Evolutionary conservation across 2,329 filamentous ascomycete species (phyloP).

Genomic region (Phialophora chinensis): DNA sequence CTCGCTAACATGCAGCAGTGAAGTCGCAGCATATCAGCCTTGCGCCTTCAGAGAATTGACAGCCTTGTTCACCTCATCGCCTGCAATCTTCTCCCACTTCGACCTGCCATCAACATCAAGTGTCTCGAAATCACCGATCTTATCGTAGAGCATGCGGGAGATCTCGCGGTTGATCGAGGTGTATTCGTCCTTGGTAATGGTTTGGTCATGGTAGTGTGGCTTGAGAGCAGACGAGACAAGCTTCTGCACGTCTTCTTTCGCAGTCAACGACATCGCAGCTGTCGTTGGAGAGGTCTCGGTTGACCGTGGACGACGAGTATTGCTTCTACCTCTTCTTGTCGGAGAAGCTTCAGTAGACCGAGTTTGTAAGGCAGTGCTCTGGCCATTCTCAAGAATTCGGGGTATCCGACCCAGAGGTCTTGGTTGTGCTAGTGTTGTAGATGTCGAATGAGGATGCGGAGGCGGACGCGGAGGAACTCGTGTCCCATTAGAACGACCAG

Average conservation of each 20-base stretch:
- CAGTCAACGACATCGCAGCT: conserved; percentile 72
- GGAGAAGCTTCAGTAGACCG: conserved; percentile 69
- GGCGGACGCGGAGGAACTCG: conserved; percentile 1
- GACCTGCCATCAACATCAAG: conserved; percentile 71
- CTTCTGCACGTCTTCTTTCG: conserved; percentile 85
- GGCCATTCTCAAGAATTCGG: conserved; percentile 40
- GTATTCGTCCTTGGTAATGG: conserved; percentile 86
- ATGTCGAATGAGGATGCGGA: conserved; percentile 3
- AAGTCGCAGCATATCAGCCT: conserved; percentile 20
- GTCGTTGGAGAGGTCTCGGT: conserved; percentile 73
- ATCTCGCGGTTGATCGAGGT: conserved; percentile 89
- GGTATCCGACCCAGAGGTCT: conserved; percentile 35
- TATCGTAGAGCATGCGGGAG: conserved; percentile 83
- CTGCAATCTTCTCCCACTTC: conserved; percentile 77
- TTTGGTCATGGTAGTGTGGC: conserved; percentile 79
- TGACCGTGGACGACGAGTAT: conserved; percentile 51
- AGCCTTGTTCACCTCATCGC: conserved; percentile 77
- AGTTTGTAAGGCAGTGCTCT: conserved; percentile 54
- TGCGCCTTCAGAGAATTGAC: conserved; percentile 36
- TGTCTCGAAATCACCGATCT: conserved; percentile 59
- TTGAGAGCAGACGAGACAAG: conserved; percentile 85
- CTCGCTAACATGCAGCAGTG: conserved; percentile 16
- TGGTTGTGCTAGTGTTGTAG: conserved; percentile 35
- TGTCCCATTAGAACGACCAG: conserved; percentile 17
- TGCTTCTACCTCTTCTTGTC: conserved; percentile 51